These are phyloP conservation scores for Botryotinia calthae DNA, from an alignment of 2,329 filamentous ascomycete genomes.

Conservation along the genomic window DNA sequence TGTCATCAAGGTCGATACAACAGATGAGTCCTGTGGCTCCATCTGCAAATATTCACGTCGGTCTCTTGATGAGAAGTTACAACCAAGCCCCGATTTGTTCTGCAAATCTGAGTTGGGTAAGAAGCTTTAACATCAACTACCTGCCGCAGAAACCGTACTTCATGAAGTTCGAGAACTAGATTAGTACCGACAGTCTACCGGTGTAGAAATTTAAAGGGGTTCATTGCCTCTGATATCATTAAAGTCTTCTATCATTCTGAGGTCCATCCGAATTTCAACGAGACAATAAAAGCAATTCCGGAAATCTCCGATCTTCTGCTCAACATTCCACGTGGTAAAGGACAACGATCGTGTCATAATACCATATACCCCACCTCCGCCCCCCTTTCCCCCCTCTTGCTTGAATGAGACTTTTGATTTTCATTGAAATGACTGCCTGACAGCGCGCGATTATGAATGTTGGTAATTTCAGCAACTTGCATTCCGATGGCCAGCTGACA, in stretches of 20 bases:
- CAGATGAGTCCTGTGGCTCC: background rate
- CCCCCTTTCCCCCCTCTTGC: background rate
- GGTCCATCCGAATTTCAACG: background rate
- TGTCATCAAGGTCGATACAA: background rate
- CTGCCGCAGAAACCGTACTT: too few relatives aligned
- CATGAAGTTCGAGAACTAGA: background rate
- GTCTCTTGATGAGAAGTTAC: background rate
- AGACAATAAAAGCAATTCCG: background rate
- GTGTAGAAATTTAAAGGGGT: background rate
- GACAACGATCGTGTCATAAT: background rate
- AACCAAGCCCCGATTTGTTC: too few relatives aligned
- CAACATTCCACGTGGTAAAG: background rate
- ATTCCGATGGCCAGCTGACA: background rate
- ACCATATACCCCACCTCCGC: background rate
- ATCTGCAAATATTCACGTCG: background rate
- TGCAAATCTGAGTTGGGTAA: background rate
- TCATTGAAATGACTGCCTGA: background rate
- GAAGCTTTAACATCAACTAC: background rate
- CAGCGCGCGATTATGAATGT: background rate
- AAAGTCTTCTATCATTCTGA: background rate
- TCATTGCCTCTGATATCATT: background rate
- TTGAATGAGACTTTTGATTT: background rate
- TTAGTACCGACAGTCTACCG: background rate
- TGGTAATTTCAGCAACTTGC: background rate
- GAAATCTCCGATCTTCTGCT: background rate